A percentile compares a stretch with the other conserved stretches of the same genome.
Conservation (phyloP, 805 yeast genomes). For the Schwanniomyces sp. region DNA sequence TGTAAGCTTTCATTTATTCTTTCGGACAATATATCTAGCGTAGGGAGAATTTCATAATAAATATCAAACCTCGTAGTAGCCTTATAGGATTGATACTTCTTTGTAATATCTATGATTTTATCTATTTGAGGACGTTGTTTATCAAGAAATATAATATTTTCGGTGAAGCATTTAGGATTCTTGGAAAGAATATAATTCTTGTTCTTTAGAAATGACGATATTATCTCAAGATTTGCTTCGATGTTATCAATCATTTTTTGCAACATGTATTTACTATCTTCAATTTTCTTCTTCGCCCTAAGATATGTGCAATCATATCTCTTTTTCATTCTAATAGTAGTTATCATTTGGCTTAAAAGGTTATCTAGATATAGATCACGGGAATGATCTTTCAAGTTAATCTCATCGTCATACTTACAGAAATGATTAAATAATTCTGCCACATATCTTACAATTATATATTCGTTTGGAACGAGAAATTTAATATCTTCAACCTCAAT, state of each 20-base stretch:
- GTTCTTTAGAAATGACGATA: neutral
- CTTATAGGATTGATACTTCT: slow-evolving; percentile 7
- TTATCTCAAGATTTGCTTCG: neutral
- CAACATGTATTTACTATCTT: slow-evolving; percentile 2
- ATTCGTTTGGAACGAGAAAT: slow-evolving; percentile 55
- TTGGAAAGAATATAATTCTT: neutral
- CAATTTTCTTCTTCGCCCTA: slow-evolving; percentile 10
- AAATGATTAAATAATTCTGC: slow-evolving; percentile 56
- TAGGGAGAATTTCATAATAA: slow-evolving; percentile 11
- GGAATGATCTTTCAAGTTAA: neutral
- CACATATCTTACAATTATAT: slow-evolving; percentile 56
- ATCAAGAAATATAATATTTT: slow-evolving; percentile 2
- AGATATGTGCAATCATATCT: slow-evolving; percentile 31
- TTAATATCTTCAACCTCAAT: slow-evolving; percentile 57
- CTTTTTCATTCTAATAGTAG: slow-evolving; percentile 20
- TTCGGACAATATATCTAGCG: slow-evolving; percentile 8
- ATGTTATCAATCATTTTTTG: slow-evolving; percentile 1
- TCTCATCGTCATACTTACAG: slow-evolving; percentile 11
- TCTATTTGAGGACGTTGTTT: slow-evolving; percentile 3
- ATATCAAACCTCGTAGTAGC: slow-evolving; percentile 9
- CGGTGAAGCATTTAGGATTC: slow-evolving; percentile 1
- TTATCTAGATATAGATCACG: slow-evolving; percentile 3
- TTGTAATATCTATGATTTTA: slow-evolving; percentile 4
- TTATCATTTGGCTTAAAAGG: slow-evolving; percentile 10
- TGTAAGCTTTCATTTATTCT: slow-evolving; percentile 13